Evolutionary conservation across 2,329 filamentous ascomycete species (phyloP).

Genomic region (Arachnomyces sp.): DNA sequence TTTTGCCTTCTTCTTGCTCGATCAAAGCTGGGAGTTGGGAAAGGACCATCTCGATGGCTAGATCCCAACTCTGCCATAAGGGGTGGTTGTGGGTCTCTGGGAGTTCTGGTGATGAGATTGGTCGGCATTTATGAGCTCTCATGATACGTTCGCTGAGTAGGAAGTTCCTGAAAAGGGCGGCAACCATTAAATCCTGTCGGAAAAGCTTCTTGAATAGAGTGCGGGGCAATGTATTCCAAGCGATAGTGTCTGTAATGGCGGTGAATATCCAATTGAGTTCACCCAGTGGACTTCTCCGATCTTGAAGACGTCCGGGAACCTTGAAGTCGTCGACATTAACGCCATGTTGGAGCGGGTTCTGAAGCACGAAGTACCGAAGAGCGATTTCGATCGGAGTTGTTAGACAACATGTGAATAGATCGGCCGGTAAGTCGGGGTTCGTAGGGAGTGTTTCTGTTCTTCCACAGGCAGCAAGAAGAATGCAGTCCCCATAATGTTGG

Average conservation of each 20-base stretch:
- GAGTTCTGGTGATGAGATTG: slow-evolving; percentile 82
- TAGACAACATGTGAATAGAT: slow-evolving; percentile 90
- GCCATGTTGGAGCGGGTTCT: slow-evolving; percentile 65
- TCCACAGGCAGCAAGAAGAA: slow-evolving; percentile 85
- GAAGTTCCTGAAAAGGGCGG: slow-evolving; percentile 92
- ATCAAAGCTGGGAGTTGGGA: slow-evolving; percentile 76
- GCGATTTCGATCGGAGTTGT: slow-evolving; percentile 98
- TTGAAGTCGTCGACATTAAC: slow-evolving; percentile 75
- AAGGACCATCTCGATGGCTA: slow-evolving; percentile 90
- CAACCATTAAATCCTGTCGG: slow-evolving; percentile 97
- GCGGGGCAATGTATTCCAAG: slow-evolving; percentile 89
- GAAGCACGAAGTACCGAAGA: slow-evolving; percentile 87
- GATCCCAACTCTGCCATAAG: slow-evolving; percentile 94
- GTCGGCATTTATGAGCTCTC: slow-evolving; percentile 91
- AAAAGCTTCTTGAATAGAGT: slow-evolving; percentile 95
- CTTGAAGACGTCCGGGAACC: slow-evolving; percentile 83
- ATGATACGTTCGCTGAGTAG: slow-evolving; percentile 90
- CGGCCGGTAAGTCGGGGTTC: slow-evolving; percentile 84
- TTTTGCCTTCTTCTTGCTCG: slow-evolving; percentile 65
- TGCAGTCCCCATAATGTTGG: slow-evolving; percentile 69
- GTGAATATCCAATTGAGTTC: slow-evolving; percentile 99
- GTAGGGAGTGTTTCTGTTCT: slow-evolving; percentile 89
- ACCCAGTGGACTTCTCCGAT: slow-evolving; percentile 84
- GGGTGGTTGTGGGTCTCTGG: slow-evolving; percentile 92
- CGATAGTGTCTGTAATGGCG: slow-evolving; percentile 96